Percentiles rank a stretch among this genome's conserved stretches.
Conservation (phyloP, 176 grass and related monocot species). For the Coix lacrymajobi region DNA sequence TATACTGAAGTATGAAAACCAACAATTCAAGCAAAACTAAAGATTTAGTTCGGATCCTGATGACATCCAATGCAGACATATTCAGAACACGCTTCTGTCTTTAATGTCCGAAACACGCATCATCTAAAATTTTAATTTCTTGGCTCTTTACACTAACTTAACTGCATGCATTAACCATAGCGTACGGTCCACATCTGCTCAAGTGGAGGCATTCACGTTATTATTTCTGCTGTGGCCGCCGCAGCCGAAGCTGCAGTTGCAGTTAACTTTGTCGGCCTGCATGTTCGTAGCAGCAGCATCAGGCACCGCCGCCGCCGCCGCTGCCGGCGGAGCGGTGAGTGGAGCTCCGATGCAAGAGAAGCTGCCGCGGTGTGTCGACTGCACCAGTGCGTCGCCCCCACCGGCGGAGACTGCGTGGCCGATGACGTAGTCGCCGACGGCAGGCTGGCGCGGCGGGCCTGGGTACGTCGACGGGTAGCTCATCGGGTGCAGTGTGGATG, state of each 20-base stretch:
- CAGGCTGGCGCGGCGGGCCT: conserved; percentile 25
- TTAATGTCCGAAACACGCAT: conserved; percentile 18
- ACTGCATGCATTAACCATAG: neutral
- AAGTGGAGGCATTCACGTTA: conserved; percentile 30
- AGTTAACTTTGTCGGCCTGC: conserved; percentile 41
- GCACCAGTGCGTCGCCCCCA: conserved; percentile 18
- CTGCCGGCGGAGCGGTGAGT: neutral
- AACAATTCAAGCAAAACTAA: neutral
- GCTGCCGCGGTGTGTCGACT: neutral
- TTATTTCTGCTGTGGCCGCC: conserved; percentile 40
- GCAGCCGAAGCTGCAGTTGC: conserved; percentile 45
- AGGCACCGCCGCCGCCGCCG: neutral
- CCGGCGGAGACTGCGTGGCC: conserved; percentile 58
- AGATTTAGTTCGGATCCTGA: neutral
- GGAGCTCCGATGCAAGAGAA: conserved; percentile 46
- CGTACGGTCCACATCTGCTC: conserved; percentile 6
- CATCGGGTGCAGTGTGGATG: conserved; percentile 47
- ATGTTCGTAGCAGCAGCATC: neutral
- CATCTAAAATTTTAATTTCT: conserved; percentile 8
- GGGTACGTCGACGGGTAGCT: conserved; percentile 54
- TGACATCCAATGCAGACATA: neutral
- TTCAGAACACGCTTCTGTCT: neutral
- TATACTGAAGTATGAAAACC: neutral
- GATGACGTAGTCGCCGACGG: conserved; percentile 59
- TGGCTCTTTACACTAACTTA: conserved; percentile 39